Conservation (phyloP, 345 rosid species). For the Corchorus olitorius region DNA sequence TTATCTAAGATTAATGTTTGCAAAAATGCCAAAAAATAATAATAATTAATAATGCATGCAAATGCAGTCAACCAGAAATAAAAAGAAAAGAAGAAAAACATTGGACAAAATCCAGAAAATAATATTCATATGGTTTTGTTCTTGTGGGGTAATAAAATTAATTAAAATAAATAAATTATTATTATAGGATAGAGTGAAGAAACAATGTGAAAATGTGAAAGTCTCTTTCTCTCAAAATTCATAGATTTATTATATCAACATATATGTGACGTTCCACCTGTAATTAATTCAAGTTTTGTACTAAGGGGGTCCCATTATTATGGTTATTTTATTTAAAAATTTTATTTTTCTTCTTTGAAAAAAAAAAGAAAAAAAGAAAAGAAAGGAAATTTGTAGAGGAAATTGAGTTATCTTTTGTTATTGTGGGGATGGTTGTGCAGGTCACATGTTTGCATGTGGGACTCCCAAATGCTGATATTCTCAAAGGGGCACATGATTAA, state of each 20-base stretch:
- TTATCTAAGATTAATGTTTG: neutral
- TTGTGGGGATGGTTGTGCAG: conserved; percentile 39
- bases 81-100: too few species aligned
- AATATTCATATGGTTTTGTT: too few species aligned
- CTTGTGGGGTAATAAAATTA: too few species aligned
- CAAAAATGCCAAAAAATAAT: neutral
- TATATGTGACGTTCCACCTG: neutral
- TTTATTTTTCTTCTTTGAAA: neutral
- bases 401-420: neutral
- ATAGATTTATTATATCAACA: neutral
- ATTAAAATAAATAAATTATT: neutral
- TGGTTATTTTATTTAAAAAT: too few species aligned
- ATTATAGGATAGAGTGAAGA: neutral
- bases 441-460: conserved; percentile 57
- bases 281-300: neutral
- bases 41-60: too few species aligned
- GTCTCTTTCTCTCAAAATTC: conserved; percentile 10
- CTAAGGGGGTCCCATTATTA: neutral
- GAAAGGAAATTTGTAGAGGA: neutral
- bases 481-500: conserved; percentile 35
- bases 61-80: neutral
- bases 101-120: neutral
- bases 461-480: conserved; percentile 38
- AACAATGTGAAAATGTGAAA: conserved; percentile 24
- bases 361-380: neutral